phyloP scores from a whole-genome alignment of 495 filamentous ascomycete species.

The Penicillium ochrochloron region DNA sequence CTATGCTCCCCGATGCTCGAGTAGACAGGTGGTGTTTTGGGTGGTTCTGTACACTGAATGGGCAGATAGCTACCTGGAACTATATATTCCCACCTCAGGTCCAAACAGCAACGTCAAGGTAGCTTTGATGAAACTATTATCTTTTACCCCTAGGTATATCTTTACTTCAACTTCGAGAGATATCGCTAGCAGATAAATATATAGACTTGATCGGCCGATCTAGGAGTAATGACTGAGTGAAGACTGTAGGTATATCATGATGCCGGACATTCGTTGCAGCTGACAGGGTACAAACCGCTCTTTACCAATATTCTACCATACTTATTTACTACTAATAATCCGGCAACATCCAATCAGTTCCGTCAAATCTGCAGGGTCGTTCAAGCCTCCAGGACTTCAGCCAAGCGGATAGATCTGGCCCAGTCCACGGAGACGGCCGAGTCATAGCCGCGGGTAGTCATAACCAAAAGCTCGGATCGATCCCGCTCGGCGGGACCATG shows the following conservation, averaged over 20 bases:
- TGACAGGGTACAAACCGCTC: background rate
- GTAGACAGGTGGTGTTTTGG: no score
- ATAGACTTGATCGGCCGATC: background rate
- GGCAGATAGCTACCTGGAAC: no score
- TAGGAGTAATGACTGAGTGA: background rate
- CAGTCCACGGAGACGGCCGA: background rate
- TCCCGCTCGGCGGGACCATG: slow-evolving; percentile 27
- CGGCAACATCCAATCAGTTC: no score
- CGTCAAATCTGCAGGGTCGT: background rate
- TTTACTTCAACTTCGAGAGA: no score
- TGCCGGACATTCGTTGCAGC: background rate
- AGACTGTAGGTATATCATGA: background rate
- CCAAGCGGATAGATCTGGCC: background rate
- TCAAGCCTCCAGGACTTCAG: background rate
- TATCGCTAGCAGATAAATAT: no score
- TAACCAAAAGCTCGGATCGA: slow-evolving; percentile 5
- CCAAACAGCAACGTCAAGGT: no score
- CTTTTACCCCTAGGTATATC: no score
- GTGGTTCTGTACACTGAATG: no score
- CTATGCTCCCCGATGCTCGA: no score
- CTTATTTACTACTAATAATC: background rate
- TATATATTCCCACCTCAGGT: no score
- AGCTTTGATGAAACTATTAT: no score
- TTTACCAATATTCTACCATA: background rate
- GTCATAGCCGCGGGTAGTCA: slow-evolving; percentile 9